Percentiles rank a stretch among this genome's conserved stretches.
phyloP scores from a whole-genome alignment of 805 yeast genomes.

The Candida boidinii region DNA sequence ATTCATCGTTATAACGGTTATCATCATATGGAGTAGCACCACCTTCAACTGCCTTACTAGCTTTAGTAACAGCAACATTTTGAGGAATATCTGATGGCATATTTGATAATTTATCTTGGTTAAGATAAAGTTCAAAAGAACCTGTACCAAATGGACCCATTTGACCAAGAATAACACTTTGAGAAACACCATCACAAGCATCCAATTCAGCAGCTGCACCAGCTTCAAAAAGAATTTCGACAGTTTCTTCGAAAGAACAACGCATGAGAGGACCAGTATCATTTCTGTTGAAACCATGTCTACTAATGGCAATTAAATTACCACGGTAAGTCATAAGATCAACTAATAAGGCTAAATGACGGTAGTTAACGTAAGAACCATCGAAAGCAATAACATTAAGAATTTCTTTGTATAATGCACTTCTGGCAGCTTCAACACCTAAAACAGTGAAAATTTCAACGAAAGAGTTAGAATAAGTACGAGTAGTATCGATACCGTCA shows the following conservation, averaged over 20 bases:
- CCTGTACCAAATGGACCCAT: slow-evolving; percentile 99
- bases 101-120: slow-evolving; percentile 72
- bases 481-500: slow-evolving; percentile 85
- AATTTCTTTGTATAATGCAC: slow-evolving; percentile 89
- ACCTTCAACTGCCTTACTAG: slow-evolving; percentile 50
- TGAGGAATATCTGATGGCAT: slow-evolving; percentile 42
- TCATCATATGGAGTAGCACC: slow-evolving; percentile 88
- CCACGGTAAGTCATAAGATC: slow-evolving; percentile 99
- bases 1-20: slow-evolving; percentile 56
- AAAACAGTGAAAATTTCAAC: slow-evolving; percentile 90
- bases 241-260: slow-evolving; percentile 98
- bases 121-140: slow-evolving; percentile 90
- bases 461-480: slow-evolving; percentile 94
- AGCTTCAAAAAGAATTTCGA: slow-evolving; percentile 93
- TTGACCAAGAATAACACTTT: slow-evolving; percentile 95
- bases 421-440: slow-evolving; percentile 98
- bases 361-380: slow-evolving; percentile 98
- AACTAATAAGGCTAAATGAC: slow-evolving; percentile 95
- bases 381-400: slow-evolving; percentile 97
- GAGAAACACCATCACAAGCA: slow-evolving; percentile 98
- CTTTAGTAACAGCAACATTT: slow-evolving; percentile 30
- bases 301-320: slow-evolving; percentile 95
- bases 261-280: slow-evolving; percentile 99
- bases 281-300: slow-evolving; percentile 98
- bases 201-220: slow-evolving; percentile 97